Conservation (phyloP, 805 yeast species). For the Barnettozyma botsteinii region DNA sequence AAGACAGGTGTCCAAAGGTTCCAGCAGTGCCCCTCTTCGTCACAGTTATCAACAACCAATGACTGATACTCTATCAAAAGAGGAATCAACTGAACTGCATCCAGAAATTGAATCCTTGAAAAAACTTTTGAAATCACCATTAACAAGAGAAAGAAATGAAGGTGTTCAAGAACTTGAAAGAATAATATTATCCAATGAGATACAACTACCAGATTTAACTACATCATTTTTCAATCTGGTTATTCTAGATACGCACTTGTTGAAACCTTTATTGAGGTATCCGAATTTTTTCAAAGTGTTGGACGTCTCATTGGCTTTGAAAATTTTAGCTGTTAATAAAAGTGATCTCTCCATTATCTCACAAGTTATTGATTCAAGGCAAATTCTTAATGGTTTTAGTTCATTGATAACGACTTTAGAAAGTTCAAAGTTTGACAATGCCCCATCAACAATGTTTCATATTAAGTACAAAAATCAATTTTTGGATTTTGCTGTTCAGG, state of each 20-base stretch:
- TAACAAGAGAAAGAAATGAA: conserved; percentile 22
- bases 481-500: conserved; percentile 16
- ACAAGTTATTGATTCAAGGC: conserved; percentile 8
- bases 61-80: neutral
- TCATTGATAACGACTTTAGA: conserved; percentile 18
- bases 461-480: conserved; percentile 18
- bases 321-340: conserved; percentile 29
- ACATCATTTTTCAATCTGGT: conserved; percentile 20
- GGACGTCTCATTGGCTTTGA: conserved; percentile 25
- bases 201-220: conserved; percentile 13
- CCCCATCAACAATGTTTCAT: conserved; percentile 24
- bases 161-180: conserved; percentile 17
- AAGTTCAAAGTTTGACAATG: conserved; percentile 18
- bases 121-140: conserved; percentile 17
- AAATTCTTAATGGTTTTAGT: conserved; percentile 15
- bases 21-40: neutral
- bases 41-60: neutral
- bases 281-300: conserved; percentile 25
- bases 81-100: neutral
- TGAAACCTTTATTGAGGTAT: conserved; percentile 26
- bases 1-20: conserved; percentile 16
- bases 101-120: conserved; percentile 4
- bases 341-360: conserved; percentile 17
- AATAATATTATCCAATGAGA: neutral
- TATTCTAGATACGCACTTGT: conserved; percentile 23